Percentiles rank a stretch among this genome's conserved stretches.
Conservation (phyloP, 2,329 filamentous ascomycete species). For the Hymenoscyphus repandus region DNA sequence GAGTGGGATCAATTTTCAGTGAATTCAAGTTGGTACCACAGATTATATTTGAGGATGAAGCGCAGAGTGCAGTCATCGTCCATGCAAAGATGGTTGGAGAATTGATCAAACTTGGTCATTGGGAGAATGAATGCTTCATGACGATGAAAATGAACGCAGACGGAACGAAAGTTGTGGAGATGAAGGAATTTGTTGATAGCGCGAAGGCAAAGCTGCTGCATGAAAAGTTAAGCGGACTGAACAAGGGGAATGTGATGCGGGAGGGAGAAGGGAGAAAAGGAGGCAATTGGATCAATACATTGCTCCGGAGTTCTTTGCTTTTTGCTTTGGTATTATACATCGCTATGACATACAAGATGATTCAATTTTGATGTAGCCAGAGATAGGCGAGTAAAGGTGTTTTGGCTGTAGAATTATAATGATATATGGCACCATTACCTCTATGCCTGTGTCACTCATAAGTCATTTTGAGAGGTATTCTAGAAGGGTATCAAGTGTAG, state of each 20-base stretch:
- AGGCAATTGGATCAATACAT: not conserved
- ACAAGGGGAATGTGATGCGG: slow-evolving; percentile 29
- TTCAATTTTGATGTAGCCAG: too few relatives aligned
- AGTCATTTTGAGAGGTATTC: too few relatives aligned
- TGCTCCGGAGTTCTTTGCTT: too few relatives aligned
- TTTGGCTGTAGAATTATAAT: too few relatives aligned
- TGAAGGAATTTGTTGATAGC: slow-evolving; percentile 7
- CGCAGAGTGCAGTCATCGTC: slow-evolving; percentile 34
- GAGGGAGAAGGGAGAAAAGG: too few relatives aligned
- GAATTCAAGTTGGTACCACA: slow-evolving; percentile 37
- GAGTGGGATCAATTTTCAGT: slow-evolving; percentile 38
- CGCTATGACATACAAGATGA: too few relatives aligned
- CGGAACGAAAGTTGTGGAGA: not conserved
- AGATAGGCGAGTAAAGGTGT: too few relatives aligned
- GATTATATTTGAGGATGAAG: slow-evolving; percentile 31
- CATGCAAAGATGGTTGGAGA: slow-evolving; percentile 32
- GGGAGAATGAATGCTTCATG: slow-evolving; percentile 3
- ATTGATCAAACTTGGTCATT: not conserved
- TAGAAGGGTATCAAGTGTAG: too few relatives aligned
- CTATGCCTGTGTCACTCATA: too few relatives aligned
- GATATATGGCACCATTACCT: too few relatives aligned
- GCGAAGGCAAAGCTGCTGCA: slow-evolving; percentile 36
- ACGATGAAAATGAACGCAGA: slow-evolving; percentile 3
- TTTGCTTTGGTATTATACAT: too few relatives aligned
- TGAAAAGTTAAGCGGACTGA: slow-evolving; percentile 34